phyloP scores from a whole-genome alignment of 371 early-diverging fungal species.

The Mucor saturninus region DNA sequence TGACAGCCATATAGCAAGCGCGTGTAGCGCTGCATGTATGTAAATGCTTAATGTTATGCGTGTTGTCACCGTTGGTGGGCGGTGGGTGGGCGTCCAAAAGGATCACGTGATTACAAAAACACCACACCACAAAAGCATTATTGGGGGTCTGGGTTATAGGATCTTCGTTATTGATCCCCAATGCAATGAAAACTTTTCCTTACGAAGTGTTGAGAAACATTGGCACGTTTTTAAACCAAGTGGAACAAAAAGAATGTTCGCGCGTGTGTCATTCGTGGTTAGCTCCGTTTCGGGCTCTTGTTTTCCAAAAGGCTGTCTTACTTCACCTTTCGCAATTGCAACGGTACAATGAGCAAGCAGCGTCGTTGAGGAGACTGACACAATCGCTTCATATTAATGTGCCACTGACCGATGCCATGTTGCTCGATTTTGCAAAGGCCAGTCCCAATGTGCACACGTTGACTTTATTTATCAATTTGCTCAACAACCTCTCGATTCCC shows the following conservation, averaged over 20 bases:
- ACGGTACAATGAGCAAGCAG: not conserved
- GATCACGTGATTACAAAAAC: no score
- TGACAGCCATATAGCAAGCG: no score
- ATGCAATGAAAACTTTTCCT: no score
- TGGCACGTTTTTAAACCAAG: not conserved
- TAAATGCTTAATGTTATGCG: no score
- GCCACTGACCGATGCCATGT: not conserved
- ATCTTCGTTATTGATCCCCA: no score
- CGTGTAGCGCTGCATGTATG: no score
- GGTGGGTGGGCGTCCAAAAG: no score
- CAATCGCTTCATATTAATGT: conserved; percentile 2
- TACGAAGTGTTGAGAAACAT: no score
- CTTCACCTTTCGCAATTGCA: not conserved
- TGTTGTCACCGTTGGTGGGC: no score
- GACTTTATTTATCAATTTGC: conserved; percentile 1
- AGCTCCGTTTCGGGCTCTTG: not conserved
- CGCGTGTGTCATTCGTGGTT: not conserved
- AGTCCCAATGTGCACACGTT: conserved; percentile 4
- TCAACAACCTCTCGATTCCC: not conserved
- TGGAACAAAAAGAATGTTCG: not conserved
- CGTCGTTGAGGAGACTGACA: not conserved
- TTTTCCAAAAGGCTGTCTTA: conserved; percentile 6
- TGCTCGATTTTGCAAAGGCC: not conserved
- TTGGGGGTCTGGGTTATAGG: no score
- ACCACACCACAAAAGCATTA: no score